Conservation (phyloP, 306 rosid species). For the Castanea sativa region DNA sequence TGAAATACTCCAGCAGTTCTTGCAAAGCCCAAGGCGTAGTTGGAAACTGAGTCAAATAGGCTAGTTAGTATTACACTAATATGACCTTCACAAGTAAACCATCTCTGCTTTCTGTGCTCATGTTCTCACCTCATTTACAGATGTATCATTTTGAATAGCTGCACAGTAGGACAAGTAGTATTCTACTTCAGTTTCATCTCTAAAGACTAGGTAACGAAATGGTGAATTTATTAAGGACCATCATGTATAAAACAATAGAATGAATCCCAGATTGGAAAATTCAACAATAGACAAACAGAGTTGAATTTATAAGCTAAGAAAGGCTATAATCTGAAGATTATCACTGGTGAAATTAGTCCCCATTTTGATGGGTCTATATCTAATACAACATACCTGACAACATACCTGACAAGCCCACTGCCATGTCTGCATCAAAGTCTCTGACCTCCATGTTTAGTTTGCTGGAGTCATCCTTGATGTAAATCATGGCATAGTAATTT, state of each 20-base stretch:
- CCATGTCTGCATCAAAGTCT: slow-evolving; percentile 42
- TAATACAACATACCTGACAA: slow-evolving; percentile 16
- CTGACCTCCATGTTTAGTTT: slow-evolving; percentile 26
- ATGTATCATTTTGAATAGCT: neutral
- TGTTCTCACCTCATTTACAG: slow-evolving; percentile 23
- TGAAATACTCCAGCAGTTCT: slow-evolving; percentile 28
- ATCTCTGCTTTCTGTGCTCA: neutral
- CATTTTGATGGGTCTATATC: neutral
- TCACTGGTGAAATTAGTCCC: neutral
- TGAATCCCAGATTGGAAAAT: neutral
- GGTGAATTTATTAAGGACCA: neutral
- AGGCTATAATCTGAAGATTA: neutral
- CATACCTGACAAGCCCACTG: slow-evolving; percentile 7
- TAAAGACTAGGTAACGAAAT: neutral
- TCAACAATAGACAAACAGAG: neutral
- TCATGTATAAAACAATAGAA: neutral
- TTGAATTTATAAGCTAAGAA: neutral
- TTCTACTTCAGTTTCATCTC: neutral
- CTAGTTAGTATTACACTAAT: neutral
- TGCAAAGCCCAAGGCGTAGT: slow-evolving; percentile 27
- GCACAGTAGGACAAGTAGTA: slow-evolving; percentile 3
- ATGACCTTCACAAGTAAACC: neutral
- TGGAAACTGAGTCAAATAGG: slow-evolving; percentile 31
- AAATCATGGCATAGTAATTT: slow-evolving; percentile 21
- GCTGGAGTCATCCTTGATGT: slow-evolving; percentile 36